Evolutionary conservation across 345 rosid genomes (phyloP).

Genomic region (Schrenkiella parvula): DNA sequence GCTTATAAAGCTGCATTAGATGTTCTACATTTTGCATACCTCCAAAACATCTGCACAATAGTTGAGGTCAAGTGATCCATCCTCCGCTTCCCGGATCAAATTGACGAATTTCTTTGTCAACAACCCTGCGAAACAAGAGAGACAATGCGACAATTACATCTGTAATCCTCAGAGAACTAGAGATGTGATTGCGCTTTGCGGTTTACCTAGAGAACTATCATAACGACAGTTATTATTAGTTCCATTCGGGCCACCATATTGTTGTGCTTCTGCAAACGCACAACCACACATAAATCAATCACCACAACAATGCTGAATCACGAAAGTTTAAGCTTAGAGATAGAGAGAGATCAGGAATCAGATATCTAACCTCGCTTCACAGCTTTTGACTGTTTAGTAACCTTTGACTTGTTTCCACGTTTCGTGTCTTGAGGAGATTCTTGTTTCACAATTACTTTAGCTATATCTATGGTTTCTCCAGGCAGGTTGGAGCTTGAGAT

Average conservation of each 20-base stretch:
- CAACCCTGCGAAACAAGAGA: constrained; percentile 41
- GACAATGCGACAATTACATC: neutral
- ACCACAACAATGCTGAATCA: constrained; percentile 7
- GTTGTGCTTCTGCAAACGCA: constrained; percentile 37
- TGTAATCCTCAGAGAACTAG: neutral
- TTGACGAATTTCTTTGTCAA: constrained; percentile 65
- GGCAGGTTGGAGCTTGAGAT: constrained; percentile 5
- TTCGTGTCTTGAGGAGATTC: constrained; percentile 30
- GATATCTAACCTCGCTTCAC: constrained; percentile 39
- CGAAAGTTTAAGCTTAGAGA: neutral
- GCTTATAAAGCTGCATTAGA: neutral
- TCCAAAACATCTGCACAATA: constrained; percentile 60
- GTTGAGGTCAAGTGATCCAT: constrained; percentile 79
- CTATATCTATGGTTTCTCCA: constrained; percentile 23
- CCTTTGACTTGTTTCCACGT: constrained; percentile 39
- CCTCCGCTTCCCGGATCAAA: constrained; percentile 62
- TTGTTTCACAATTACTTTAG: constrained; percentile 26
- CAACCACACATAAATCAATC: neutral
- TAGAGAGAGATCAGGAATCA: neutral
- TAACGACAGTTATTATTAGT: constrained; percentile 52
- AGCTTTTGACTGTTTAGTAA: constrained; percentile 34
- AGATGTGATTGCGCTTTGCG: neutral
- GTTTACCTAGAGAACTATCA: constrained; percentile 67
- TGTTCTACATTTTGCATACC: constrained; percentile 43
- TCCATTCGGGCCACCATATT: constrained; percentile 33